phyloP scores from a whole-genome alignment of 83 land plant genomes.

The Thuja plicata region DNA sequence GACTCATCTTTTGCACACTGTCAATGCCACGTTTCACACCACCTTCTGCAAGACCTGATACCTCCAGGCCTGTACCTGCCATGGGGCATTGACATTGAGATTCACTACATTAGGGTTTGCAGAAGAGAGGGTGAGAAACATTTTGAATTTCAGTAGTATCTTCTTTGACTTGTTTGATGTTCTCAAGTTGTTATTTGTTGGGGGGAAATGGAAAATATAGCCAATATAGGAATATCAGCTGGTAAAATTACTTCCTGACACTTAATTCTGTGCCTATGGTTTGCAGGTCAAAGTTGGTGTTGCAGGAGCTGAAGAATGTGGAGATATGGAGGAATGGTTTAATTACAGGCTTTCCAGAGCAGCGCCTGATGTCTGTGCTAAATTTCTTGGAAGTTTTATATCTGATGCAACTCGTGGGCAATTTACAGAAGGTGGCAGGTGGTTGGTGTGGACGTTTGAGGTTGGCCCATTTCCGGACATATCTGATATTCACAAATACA shows the following conservation, averaged over 20 bases:
- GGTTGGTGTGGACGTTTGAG: slow-evolving; percentile 99
- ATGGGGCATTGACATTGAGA: too few relatives aligned
- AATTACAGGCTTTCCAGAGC: slow-evolving; percentile 95
- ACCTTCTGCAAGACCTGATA: too few relatives aligned
- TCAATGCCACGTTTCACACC: too few relatives aligned
- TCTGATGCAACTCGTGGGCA: slow-evolving; percentile 81
- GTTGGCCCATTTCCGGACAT: slow-evolving; percentile 26
- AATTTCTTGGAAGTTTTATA: slow-evolving; percentile 88
- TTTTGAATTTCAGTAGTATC: too few relatives aligned
- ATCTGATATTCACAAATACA: not conserved
- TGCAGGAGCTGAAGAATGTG: slow-evolving; percentile 92
- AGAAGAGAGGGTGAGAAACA: too few relatives aligned
- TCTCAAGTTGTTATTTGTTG: not conserved
- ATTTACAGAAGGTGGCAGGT: slow-evolving; percentile 89
- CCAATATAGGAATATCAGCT: not conserved
- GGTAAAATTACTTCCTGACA: too few relatives aligned
- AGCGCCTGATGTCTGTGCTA: slow-evolving; percentile 95
- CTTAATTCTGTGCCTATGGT: not conserved
- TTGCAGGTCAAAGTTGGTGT: slow-evolving; percentile 90
- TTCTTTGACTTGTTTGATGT: too few relatives aligned
- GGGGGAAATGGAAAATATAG: not conserved
- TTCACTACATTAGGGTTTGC: too few relatives aligned
- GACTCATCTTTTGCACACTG: too few relatives aligned
- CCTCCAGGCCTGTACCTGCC: too few relatives aligned
- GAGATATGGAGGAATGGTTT: slow-evolving; percentile 98